Conservation (phyloP, 345 rosid species). For the Eucalyptus curtisii region DNA sequence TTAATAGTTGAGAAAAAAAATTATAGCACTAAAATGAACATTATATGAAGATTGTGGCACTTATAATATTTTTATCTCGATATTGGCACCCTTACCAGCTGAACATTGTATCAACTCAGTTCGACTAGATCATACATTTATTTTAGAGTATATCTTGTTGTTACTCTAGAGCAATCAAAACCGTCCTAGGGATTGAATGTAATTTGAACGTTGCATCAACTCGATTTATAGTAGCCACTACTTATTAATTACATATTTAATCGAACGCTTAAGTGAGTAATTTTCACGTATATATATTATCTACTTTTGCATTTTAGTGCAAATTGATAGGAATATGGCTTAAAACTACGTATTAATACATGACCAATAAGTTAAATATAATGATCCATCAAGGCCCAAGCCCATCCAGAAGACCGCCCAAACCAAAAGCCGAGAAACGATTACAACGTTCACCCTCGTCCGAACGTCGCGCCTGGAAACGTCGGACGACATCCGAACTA, state of each 20-base stretch:
- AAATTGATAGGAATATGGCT: neutral
- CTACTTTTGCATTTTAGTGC: neutral
- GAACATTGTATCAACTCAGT: neutral
- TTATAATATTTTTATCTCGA: too few species aligned
- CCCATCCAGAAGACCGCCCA: neutral
- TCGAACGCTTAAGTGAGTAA: neutral
- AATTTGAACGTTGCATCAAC: neutral
- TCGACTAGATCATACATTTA: too few species aligned
- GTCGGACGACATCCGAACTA: neutral
- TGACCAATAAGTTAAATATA: neutral
- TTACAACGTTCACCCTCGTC: neutral
- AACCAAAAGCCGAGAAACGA: neutral
- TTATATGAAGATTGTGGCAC: too few species aligned
- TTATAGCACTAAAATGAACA: too few species aligned
- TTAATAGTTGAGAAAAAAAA: too few species aligned
- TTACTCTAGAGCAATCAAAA: neutral
- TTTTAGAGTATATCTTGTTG: too few species aligned
- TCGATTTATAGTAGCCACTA: too few species aligned
- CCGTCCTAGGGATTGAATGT: neutral
- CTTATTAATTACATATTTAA: neutral
- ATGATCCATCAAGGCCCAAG: neutral
- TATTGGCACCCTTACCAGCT: too few species aligned
- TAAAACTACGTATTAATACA: rapidly evolving
- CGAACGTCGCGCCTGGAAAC: rapidly evolving
- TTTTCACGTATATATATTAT: neutral